A percentile compares a stretch with the other conserved stretches of the same genome.
Conservation (phyloP, 768 basidiomycete species). For the Tulasnella sp. region DNA sequence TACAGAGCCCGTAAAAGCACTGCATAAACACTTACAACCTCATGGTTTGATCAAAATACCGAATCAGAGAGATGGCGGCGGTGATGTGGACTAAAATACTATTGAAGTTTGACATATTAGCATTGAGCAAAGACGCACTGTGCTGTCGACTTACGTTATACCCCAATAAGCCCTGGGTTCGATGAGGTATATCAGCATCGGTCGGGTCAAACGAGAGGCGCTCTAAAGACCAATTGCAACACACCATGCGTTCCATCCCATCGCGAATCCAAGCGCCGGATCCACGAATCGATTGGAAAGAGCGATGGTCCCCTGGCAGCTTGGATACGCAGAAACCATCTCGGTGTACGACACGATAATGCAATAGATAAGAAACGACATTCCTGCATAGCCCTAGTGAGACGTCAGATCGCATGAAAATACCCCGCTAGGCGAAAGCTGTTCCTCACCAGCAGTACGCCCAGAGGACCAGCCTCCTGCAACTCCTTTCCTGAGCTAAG, state of each 20-base stretch:
- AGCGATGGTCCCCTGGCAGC: constrained; percentile 5
- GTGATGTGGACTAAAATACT: constrained; percentile 5
- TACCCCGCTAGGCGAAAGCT: no score
- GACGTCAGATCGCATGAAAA: no score
- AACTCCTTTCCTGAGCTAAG: no score
- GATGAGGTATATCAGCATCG: no score
- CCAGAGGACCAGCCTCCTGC: no score
- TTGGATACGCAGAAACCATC: constrained; percentile 7
- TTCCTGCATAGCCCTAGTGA: background rate
- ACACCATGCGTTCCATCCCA: constrained; percentile 15
- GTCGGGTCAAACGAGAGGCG: no score
- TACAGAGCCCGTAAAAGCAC: no score
- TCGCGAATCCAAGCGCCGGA: constrained; percentile 7
- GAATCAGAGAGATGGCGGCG: constrained; percentile 1
- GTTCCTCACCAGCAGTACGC: no score
- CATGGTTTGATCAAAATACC: background rate
- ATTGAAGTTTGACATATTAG: background rate
- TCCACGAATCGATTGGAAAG: constrained; percentile 9
- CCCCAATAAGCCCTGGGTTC: constrained; percentile 3
- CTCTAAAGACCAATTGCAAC: background rate
- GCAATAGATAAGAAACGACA: background rate
- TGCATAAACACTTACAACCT: background rate
- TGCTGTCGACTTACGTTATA: background rate
- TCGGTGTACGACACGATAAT: constrained; percentile 2
- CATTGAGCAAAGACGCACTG: background rate